Evolutionary conservation across 495 filamentous ascomycete species (phyloP).

Genomic region (Penicillium robsamsonii): DNA sequence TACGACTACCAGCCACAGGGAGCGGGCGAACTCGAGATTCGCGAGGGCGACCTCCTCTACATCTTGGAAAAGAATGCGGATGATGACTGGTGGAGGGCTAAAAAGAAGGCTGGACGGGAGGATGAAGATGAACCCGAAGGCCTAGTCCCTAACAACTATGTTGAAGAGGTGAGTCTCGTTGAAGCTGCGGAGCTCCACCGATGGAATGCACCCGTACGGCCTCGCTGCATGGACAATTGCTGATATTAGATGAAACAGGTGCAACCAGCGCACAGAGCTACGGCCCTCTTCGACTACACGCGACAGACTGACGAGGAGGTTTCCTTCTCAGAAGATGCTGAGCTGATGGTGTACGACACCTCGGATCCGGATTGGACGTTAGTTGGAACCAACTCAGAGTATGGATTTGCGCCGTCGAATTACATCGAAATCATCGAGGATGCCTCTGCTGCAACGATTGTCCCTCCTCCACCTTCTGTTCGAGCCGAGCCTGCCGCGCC

Average conservation of each 20-base stretch:
- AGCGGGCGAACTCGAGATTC: constrained; percentile 81
- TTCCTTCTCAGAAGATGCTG: constrained; percentile 87
- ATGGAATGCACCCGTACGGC: not conserved
- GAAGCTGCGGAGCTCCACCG: not conserved
- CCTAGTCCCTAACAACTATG: constrained; percentile 91
- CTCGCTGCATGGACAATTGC: constrained; percentile 4
- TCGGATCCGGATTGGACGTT: constrained; percentile 97
- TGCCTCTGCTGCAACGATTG: constrained; percentile 21
- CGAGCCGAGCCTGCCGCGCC: constrained; percentile 34
- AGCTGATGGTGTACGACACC: constrained; percentile 80
- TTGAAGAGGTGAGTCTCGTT: constrained; percentile 76
- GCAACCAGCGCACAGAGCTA: constrained; percentile 68
- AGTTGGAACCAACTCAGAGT: constrained; percentile 80
- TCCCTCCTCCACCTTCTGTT: constrained; percentile 30
- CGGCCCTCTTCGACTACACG: constrained; percentile 92
- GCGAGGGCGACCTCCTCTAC: constrained; percentile 88
- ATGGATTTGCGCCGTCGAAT: constrained; percentile 94
- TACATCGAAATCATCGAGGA: constrained; percentile 74
- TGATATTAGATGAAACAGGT: constrained; percentile 50
- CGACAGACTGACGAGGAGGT: constrained; percentile 97
- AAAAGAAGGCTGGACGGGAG: constrained; percentile 88
- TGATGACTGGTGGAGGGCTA: constrained; percentile 97
- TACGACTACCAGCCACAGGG: constrained; percentile 93
- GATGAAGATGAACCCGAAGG: constrained; percentile 95
- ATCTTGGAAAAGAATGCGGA: constrained; percentile 85